A percentile compares a stretch with the other conserved stretches of the same genome.
phyloP scores from a whole-genome alignment of 331 rosid genomes.

The Pyrus hybrid region DNA sequence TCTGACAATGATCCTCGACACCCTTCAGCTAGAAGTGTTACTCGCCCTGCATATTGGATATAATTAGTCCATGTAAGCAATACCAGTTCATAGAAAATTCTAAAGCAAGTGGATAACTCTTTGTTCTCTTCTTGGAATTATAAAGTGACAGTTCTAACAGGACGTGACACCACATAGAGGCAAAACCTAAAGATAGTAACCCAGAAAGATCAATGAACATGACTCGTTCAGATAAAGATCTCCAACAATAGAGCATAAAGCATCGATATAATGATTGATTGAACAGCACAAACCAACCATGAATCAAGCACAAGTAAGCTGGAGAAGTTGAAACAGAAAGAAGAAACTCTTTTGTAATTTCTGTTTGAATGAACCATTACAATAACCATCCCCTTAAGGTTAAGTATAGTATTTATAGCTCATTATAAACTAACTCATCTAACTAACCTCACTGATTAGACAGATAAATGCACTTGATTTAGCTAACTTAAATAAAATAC shows the following conservation, averaged over 20 bases:
- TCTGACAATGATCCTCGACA: slow-evolving; percentile 95
- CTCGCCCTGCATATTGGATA: slow-evolving; percentile 44
- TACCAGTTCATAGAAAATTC: not conserved
- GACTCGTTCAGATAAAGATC: not conserved
- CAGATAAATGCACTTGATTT: too few species aligned
- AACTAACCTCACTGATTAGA: too few species aligned
- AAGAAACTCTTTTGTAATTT: too few species aligned
- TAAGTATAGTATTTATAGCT: too few species aligned
- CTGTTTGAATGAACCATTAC: too few species aligned
- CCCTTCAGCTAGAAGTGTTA: slow-evolving; percentile 87
- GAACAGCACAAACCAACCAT: too few species aligned
- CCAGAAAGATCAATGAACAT: not conserved
- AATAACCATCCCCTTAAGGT: too few species aligned
- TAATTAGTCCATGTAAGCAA: not conserved
- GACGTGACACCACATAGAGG: not conserved
- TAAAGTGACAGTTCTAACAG: not conserved
- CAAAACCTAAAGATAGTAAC: not conserved
- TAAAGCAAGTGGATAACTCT: not conserved
- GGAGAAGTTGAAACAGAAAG: too few species aligned
- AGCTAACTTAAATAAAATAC: too few species aligned
- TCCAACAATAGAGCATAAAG: not conserved
- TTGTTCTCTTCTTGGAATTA: not conserved
- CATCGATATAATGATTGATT: not conserved
- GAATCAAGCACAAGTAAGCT: too few species aligned
- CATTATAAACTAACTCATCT: too few species aligned